Evolutionary conservation across 768 basidiomycete species (phyloP).

Genomic region (Mycena latifolia): DNA sequence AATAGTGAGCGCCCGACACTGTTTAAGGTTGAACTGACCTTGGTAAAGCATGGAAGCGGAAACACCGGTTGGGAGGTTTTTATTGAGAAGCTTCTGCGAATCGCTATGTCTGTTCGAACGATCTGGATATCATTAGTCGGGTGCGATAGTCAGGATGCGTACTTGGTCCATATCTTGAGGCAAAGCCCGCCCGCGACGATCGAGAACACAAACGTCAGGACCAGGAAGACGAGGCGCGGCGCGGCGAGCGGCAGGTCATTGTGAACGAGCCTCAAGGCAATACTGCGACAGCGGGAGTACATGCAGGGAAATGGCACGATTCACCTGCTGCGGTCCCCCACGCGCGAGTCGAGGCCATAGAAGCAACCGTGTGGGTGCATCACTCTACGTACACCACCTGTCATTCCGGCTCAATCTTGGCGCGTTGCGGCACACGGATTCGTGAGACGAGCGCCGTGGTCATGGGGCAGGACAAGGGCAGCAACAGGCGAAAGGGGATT

Average conservation of each 20-base stretch:
- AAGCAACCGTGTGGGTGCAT: slow-evolving; percentile 12
- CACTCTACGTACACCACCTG: not conserved
- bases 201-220: slow-evolving; percentile 26
- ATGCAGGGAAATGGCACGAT: slow-evolving; percentile 17
- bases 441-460: not conserved
- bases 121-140: not conserved
- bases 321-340: not conserved
- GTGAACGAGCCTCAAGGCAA: slow-evolving; percentile 34
- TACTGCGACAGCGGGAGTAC: slow-evolving; percentile 4
- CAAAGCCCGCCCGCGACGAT: slow-evolving; percentile 31
- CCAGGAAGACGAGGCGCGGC: slow-evolving; percentile 21
- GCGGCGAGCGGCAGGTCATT: slow-evolving; percentile 33
- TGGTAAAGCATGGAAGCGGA: slow-evolving; percentile 33
- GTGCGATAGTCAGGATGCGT: slow-evolving; percentile 5
- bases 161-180: slow-evolving; percentile 37
- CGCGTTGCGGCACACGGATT: not conserved
- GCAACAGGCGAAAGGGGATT: not conserved
- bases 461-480: not conserved
- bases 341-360: slow-evolving; percentile 2
- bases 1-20: not conserved
- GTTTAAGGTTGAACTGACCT: slow-evolving; percentile 14
- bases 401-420: not conserved
- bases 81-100: slow-evolving; percentile 27
- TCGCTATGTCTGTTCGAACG: slow-evolving; percentile 25
- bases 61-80: slow-evolving; percentile 27